Base-by-base conservation (phyloP, 2,329 filamentous ascomycete genomes). In the Fulvia fulva region DNA sequence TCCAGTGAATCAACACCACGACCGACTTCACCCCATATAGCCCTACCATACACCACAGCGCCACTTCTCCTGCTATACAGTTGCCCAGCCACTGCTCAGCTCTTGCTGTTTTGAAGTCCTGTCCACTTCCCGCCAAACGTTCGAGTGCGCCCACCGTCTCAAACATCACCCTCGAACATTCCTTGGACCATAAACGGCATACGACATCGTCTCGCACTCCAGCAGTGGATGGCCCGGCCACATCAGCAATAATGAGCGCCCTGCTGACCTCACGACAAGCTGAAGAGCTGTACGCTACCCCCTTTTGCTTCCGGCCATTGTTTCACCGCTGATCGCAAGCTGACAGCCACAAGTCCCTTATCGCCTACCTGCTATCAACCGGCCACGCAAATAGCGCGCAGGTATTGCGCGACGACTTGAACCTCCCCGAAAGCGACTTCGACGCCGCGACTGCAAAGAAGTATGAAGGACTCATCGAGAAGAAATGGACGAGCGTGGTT, bases 401-500 rank as follows among this genome's bases (percentile, higher is more conserved):
- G 46, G 84, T 88, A 23, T 79, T 97, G 59, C 85, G 91, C 62
- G 82, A 88, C 69, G 92, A 97, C 74, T 77, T 90, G n/a, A 81
- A 82, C 56, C 82, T 96, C 4, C 83, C 86, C 53, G 84, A 89
- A 64, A 62, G 55, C 51, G 80, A 78, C 50, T 92, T 95, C 68
- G 91, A 96, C 72, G 81, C 89, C 62, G 83, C 84, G 19, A 96
- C 90, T 21, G 83, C 87, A 53, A 96, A 96, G 80, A 96, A 96
- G 77, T 97, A 97, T 77, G 91, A 96, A 76, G 89, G 90, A 1
- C 77, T 97, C 26, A 77, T 97, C 65, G 93, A 97, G 81, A 97
- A 96, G 83, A 97, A 97, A 80, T 97, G 93, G 93, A 97, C 93
- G 21, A 94, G 91, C 69, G 89, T 97, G 26, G 91, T 97, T 69